Evolutionary conservation across 2,329 filamentous ascomycete genomes (phyloP).

Genomic region (Colletotrichum sp.): DNA sequence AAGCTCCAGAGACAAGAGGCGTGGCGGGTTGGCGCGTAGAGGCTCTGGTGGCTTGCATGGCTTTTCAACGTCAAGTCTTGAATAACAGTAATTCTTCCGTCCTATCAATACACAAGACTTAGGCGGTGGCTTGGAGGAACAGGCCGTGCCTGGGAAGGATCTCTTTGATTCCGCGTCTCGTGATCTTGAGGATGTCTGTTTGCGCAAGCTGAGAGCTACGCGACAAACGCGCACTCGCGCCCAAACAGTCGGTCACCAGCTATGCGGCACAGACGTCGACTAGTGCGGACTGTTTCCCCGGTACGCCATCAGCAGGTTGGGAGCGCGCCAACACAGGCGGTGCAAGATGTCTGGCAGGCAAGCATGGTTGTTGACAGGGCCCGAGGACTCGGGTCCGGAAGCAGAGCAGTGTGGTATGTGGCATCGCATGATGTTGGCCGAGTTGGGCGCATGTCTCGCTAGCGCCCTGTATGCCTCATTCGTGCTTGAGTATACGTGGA

Average conservation of each 20-base stretch:
- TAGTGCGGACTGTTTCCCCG: not conserved
- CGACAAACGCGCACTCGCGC: not conserved
- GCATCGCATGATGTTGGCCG: conserved; percentile 11
- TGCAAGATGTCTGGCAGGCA: not conserved
- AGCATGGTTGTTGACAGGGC: not conserved
- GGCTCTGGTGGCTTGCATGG: not conserved
- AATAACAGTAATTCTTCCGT: not conserved
- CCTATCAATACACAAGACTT: not conserved
- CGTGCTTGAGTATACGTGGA: not conserved
- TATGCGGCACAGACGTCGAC: not conserved
- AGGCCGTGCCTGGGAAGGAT: not conserved
- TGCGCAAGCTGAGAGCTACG: not conserved
- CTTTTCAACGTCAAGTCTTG: conserved; percentile 1
- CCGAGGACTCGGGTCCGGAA: conserved; percentile 11
- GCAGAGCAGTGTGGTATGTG: conserved; percentile 1
- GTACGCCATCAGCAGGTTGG: not conserved
- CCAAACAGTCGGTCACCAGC: not conserved
- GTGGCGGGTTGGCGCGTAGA: not conserved
- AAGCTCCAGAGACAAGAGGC: not conserved
- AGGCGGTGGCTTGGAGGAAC: not conserved
- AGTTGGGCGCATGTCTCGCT: not conserved
- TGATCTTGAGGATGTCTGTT: not conserved
- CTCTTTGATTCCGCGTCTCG: not conserved
- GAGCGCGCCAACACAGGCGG: not conserved
- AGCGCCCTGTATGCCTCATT: not conserved